A percentile compares a stretch with the other conserved stretches of the same genome.
Conservation (phyloP, 2,329 filamentous ascomycete genomes). For the Tolypocladium ovalisporum region DNA sequence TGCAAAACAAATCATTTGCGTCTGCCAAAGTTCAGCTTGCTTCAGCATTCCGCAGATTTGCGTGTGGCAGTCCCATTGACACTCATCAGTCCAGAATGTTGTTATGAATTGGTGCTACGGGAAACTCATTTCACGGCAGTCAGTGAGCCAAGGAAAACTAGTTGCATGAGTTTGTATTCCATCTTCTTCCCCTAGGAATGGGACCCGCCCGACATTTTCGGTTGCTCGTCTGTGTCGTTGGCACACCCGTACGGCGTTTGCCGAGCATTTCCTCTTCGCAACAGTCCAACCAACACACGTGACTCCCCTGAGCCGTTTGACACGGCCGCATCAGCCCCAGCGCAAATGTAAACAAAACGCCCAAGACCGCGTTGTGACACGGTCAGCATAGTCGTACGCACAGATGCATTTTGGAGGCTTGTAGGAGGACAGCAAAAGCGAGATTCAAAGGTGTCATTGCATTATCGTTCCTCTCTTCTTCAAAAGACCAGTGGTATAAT, state of each 20-base stretch:
- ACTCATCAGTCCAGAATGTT: not conserved
- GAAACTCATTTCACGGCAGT: not conserved
- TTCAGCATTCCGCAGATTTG: too few relatives aligned
- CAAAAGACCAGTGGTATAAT: constrained; percentile 5
- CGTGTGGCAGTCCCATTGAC: too few relatives aligned
- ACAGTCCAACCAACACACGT: not conserved
- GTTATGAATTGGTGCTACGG: too few relatives aligned
- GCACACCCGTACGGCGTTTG: too few relatives aligned
- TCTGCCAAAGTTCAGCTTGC: not conserved
- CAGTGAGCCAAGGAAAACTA: not conserved
- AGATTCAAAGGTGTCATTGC: not conserved
- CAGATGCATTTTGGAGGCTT: not conserved
- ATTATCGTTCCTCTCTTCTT: constrained; percentile 2
- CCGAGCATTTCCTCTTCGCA: not conserved
- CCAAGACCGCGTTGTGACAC: not conserved
- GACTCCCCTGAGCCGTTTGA: not conserved
- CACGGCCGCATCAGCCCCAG: not conserved
- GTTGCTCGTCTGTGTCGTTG: not conserved
- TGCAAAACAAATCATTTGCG: not conserved
- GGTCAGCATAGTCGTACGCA: not conserved
- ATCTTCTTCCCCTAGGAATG: not conserved
- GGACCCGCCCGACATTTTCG: not conserved
- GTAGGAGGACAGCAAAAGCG: not conserved
- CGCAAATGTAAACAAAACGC: not conserved
- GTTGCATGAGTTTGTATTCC: not conserved